Base-by-base conservation (phyloP, 441 rosid genomes). In the Populus hybrid region DNA sequence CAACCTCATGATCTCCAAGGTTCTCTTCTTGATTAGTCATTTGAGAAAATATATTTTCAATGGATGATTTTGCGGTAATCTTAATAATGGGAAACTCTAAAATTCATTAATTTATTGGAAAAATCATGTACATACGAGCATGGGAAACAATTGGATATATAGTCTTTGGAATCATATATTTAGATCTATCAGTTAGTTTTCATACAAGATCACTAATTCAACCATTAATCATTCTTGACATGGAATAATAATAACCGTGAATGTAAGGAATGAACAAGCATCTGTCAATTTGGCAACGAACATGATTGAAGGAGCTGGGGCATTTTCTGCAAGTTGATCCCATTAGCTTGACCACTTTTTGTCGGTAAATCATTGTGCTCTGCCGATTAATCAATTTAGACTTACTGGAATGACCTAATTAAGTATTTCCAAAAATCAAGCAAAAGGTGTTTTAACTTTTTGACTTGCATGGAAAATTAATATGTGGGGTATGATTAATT, bases 351-450 rank as follows among this genome's bases (percentile, higher is more conserved):
- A 77, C 50, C 77, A 30, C 75, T 64, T 81, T 84, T 74, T 85
- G 81, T 83, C 72, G 78, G 78, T 76, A 81, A 79, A 73, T 72
- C 67, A 61, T 28, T 32, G 30, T 75, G 73, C 7, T 75, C 40
- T 71, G 23, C 61, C 61, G 3, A 53, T 53, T 53, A 53, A 16
- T 18, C 61, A 53, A 18, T 53, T 53, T 53, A 18, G n/a, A 53
- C n/a, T 18, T 42, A 67, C 46, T 69, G 63, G 24, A 70, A 77
- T 42, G 76, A 40, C 75, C 71, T 65, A n/a, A 40, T 11, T 71
- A 63, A 72, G 42, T 67, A 18, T 67, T 63, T 73, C 81, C 79
- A 74, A 66, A 68, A 78, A 66, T 70, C 70, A 65, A 78, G 72
- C 75, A 75, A 80, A 67, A 53, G 80, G 20, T 40, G 53, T 35